Percentiles rank a stretch among this genome's conserved stretches.
These are phyloP conservation scores for Xylariaceae sp. DNA, from an alignment of 2,329 filamentous ascomycete genomes.

Conservation along the genomic window DNA sequence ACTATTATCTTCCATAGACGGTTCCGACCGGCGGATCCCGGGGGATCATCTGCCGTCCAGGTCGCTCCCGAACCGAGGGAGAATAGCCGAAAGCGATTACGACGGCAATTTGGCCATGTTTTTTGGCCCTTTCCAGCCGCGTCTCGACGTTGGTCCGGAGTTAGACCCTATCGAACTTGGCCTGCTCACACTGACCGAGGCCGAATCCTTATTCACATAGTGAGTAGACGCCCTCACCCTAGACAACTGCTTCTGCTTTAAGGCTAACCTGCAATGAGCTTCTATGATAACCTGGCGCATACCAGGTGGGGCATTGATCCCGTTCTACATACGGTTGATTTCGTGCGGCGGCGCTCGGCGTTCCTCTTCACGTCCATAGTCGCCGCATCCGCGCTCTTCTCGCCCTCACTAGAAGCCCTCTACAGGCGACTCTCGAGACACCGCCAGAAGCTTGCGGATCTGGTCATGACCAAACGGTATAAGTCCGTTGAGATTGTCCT, in stretches of 20 bases:
- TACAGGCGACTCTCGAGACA: constrained; percentile 64
- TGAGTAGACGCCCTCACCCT: constrained; percentile 37
- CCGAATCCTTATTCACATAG: constrained; percentile 61
- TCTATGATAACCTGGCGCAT: constrained; percentile 65
- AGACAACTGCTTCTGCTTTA: background rate
- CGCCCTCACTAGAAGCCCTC: constrained; percentile 59
- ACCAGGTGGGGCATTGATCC: constrained; percentile 72
- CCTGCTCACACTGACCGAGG: constrained; percentile 62
- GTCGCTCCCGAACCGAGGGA: constrained; percentile 29
- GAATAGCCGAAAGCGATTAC: constrained; percentile 38
- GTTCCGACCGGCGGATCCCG: constrained; percentile 16
- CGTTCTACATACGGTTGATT: constrained; percentile 59
- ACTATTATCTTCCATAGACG: constrained; percentile 42
- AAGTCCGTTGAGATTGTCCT: constrained; percentile 70
- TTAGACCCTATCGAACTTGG: constrained; percentile 67
- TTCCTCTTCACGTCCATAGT: constrained; percentile 70
- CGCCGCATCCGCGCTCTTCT: constrained; percentile 63
- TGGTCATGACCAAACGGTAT: constrained; percentile 57
- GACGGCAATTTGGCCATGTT: constrained; percentile 56
- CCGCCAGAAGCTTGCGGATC: constrained; percentile 57
- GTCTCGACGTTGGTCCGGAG: constrained; percentile 59
- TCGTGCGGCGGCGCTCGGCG: constrained; percentile 63
- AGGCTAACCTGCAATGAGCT: constrained; percentile 42
- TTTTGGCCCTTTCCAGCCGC: constrained; percentile 61
- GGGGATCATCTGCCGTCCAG: constrained; percentile 21